These are phyloP conservation scores for Teratosphaeriaceae sp. DNA, from an alignment of 2,329 filamentous ascomycete species.

Conservation along the genomic window DNA sequence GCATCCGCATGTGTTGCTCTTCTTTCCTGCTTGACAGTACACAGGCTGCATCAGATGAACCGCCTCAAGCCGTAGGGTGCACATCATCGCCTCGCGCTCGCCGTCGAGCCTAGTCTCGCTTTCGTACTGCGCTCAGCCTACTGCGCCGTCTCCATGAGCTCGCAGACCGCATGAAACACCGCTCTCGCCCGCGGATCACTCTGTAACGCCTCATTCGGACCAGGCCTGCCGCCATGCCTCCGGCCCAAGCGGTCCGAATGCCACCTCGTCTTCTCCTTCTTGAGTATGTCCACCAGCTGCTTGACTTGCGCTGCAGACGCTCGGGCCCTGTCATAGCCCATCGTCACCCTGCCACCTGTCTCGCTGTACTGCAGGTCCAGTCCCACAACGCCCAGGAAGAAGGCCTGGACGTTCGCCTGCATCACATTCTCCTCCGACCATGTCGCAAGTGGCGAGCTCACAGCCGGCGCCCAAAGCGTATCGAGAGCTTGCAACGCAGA, in stretches of 20 bases:
- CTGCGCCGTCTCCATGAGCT: conserved; percentile 21
- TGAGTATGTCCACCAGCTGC: conserved; percentile 22
- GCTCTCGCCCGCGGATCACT: conserved; percentile 24
- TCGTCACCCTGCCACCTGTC: conserved; percentile 16
- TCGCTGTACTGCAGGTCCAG: conserved; percentile 20
- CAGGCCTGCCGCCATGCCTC: conserved; percentile 17
- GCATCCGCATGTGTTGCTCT: too few species aligned
- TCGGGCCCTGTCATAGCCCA: conserved; percentile 18
- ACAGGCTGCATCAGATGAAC: too few species aligned
- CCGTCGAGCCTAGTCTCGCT: too few species aligned
- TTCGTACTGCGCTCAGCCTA: too few species aligned
- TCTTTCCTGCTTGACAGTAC: too few species aligned
- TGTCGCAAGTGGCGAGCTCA: conserved; percentile 15
- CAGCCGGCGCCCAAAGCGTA: conserved; percentile 20
- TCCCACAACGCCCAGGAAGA: conserved; percentile 24
- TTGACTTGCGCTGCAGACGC: conserved; percentile 19
- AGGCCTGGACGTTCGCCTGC: conserved; percentile 27
- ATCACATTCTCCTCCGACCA: conserved; percentile 28
- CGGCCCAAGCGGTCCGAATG: conserved; percentile 27
- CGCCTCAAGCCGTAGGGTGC: too few species aligned
- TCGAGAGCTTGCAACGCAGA: conserved; percentile 17
- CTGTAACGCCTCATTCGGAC: conserved; percentile 22
- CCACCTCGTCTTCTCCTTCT: conserved; percentile 29
- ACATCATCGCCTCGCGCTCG: too few species aligned
- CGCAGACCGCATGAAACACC: conserved; percentile 29